Evolutionary conservation across 2,329 filamentous ascomycete species (phyloP), one percentile per base, ranked within the genome.

Genomic region (Leptosphaerulina australis): DNA sequence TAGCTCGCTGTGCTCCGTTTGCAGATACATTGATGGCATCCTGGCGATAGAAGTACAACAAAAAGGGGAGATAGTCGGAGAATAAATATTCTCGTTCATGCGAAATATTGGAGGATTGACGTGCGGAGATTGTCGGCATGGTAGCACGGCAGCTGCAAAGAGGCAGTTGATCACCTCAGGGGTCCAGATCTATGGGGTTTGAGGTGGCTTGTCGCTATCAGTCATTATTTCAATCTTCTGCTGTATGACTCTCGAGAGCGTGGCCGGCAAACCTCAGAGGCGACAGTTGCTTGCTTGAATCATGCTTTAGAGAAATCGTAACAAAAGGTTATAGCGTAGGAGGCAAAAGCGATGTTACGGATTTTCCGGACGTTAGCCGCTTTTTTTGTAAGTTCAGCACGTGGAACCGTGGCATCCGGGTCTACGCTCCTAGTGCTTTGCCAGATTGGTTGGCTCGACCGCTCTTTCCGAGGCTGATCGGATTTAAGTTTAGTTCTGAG

Each of bases 321-420:
- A n/a, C n/a, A n/a, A n/a, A n/a, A n/a, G n/a, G n/a, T n/a, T 2
- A 11, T 31, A 15, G 25, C 15, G 26, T 18, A 3, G 14, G n/a
- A 34, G 11, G n/a, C 8, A 33, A 20, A 22, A 12, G 15, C 25
- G 28, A 25, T 47, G 44, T 37, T n/a, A 24, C 21, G 26, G 7
- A 17, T 12, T 33, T 21, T 29, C 29, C 37, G 30, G 31, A 28
- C 36, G 45, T 41, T 43, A 46, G 30, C 41, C 48, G 22, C 39
- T 28, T 26, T 18, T n/a, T 44, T 14, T 6, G 12, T 20, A 21
- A 35, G 28, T 14, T 12, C 29, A 34, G 36, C 40, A 50, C 35
- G 47, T 40, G 47, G 18, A 40, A 41, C 47, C 40, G 35, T 25
- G 22, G 37, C 37, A 43, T 38, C 36, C 40, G 29, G 26, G 20